Evolutionary conservation across 306 rosid genomes (phyloP).

Genomic region (Castanospermum australe): DNA sequence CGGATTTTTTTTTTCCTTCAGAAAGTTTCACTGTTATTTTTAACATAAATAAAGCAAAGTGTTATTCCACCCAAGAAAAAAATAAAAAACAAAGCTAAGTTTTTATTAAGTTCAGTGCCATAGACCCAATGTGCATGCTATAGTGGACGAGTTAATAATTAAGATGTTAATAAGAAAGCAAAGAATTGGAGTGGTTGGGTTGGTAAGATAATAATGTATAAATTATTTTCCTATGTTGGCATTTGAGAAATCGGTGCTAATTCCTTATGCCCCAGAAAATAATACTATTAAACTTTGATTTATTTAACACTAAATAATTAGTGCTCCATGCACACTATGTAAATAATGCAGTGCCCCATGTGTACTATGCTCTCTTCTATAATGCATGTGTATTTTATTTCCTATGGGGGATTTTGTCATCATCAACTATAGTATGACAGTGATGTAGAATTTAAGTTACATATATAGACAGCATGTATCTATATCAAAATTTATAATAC

Average conservation of each 20-base stretch:
- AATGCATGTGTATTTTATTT: not conserved
- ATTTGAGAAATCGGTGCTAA: constrained; percentile 16
- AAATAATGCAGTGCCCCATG: constrained; percentile 6
- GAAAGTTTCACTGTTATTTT: not conserved
- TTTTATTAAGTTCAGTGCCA: not conserved
- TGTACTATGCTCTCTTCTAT: not conserved
- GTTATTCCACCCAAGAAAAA: too few relatives aligned
- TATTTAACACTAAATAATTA: not conserved
- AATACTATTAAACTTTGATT: not conserved
- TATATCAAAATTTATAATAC: too few relatives aligned
- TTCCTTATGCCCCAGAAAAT: not conserved
- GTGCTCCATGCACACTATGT: not conserved
- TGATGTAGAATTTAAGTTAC: too few relatives aligned
- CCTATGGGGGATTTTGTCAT: not conserved
- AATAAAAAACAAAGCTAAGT: too few relatives aligned
- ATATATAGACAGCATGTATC: too few relatives aligned
- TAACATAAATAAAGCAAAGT: not conserved
- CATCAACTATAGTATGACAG: not conserved
- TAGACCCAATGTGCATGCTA: not conserved
- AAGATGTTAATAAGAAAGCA: not conserved
- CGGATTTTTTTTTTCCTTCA: not conserved
- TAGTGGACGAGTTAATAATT: not conserved
- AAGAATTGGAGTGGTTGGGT: not conserved
- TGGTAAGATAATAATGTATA: constrained; percentile 1
- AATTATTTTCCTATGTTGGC: not conserved